Base-by-base conservation (phyloP, 805 yeast species). In the Ogataea polymorpha region DNA sequence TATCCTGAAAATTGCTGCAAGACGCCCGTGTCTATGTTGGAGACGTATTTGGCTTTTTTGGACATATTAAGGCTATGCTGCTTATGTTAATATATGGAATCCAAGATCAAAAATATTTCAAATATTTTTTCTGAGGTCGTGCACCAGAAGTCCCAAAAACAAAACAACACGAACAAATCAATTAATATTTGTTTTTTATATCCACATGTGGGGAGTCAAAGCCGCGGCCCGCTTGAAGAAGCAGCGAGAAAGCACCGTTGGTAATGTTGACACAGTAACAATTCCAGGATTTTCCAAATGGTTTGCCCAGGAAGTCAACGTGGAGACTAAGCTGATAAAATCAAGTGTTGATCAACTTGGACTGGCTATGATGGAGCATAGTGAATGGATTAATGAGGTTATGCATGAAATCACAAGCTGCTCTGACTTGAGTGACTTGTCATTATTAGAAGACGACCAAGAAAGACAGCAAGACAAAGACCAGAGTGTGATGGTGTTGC, bases 221-320 rank as follows among this genome's bases (percentile, higher is more conserved):
- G 56, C 58, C 16, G 53, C 54, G 18, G 50, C 49, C 28, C 35
- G 45, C 9, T 24, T 45, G 14, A 49, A 37, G 33, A 45, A 46
- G 37, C 44, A 42, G 23, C 45, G 38, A 14, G 42, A 39, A 11
- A 17, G 40, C 4, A 35, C 39, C 13, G 34, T 45, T 9, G 37
- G 41, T 4, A 39, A 34, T 15, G 36, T 44, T 6, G 39, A 49
- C 6, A 42, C 52, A 8, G 41, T 26, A 4, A 31, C 44, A 11
- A 42, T 61, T 6, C 66, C 66, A 1, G 66, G 66, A 5, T 59
- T 59, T 34, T 52, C 65, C 5, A 59, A 59, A 42, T 61, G 66
- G 66, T 51, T 61, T 34, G 61, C 61, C 8, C 53, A 55, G 24
- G 65, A 61, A 41, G 54, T 57, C 7, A 46, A 49, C 23, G 44